Evolutionary conservation across 2,329 filamentous ascomycete species (phyloP), one percentile per base, ranked within the genome.

Genomic region (Elsinoe perseae): DNA sequence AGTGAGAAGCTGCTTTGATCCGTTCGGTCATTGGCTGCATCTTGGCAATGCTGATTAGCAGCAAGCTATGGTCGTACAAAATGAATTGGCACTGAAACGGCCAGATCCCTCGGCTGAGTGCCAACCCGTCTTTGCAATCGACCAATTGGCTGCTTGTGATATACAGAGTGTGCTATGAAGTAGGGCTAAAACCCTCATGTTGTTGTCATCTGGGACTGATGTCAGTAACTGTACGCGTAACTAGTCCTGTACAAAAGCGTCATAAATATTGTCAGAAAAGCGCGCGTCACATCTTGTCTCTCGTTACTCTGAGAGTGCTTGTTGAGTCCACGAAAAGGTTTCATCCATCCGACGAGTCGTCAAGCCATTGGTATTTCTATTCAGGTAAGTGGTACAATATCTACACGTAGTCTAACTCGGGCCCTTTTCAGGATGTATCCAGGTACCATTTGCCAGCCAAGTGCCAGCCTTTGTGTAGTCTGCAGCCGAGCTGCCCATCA

Each of bases 381-480:
- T 14, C 30, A 46, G 21, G 21, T 21, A 23, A 46, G 16, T 10
- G 5, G 28, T 10, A 14, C 4, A 36, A n/a, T 38, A 25, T 9
- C 16, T 38, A 6, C 7, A n/a, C 12, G 14, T 23, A 16, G 6
- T 20, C 55, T 42, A 54, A 23, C 59, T 61, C 18, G 60, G 58
- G 4, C 60, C 60, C 21, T 42, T 32, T 36, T 56, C 52, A 50
- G 57, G 56, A 5, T 52, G 56, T n/a, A 59, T 40, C 87, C 87
- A 92, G 30, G 77, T 73, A 1, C 84, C 81, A 54, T 84, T 77
- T 1, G 66, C 70, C 21, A 76, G 77, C 87, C 87, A 92, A 9
- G 75, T 78, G 1, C 86, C 87, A 0, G 87, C 87, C 69, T 83
- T 86, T 12, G 85, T 89, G 64, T 88, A 92, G 66, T 92, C 87